Conservation (phyloP, 345 rosid species). For the Hibiscus mutabilis region DNA sequence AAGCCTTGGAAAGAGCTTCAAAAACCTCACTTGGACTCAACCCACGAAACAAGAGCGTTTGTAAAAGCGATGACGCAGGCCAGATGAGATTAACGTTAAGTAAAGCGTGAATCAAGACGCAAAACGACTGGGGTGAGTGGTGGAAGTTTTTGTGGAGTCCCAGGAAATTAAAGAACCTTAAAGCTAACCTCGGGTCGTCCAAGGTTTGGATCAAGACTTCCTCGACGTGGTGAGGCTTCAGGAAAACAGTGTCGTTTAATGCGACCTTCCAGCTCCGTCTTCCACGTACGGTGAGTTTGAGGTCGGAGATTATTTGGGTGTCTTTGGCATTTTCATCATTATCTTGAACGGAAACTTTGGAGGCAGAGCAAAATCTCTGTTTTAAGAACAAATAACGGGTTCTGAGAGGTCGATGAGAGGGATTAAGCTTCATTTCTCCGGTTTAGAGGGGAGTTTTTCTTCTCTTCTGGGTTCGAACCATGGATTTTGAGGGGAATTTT, state of each 20-base stretch:
- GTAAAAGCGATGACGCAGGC: slow-evolving; percentile 89
- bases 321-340: slow-evolving; percentile 38
- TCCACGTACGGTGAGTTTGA: slow-evolving; percentile 52
- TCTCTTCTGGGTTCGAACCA: background rate
- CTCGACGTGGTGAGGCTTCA: slow-evolving; percentile 61
- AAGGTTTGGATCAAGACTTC: slow-evolving; percentile 45
- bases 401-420: slow-evolving; percentile 18
- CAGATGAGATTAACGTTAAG: slow-evolving; percentile 48
- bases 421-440: slow-evolving; percentile 35
- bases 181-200: slow-evolving; percentile 67
- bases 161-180: slow-evolving; percentile 80
- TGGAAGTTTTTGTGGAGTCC: slow-evolving; percentile 67
- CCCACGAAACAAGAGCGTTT: slow-evolving; percentile 61
- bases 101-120: slow-evolving; percentile 66
- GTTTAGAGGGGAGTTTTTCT: background rate
- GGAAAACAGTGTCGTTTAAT: slow-evolving; percentile 36
- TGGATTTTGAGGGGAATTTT: background rate
- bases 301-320: slow-evolving; percentile 33
- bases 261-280: slow-evolving; percentile 66
- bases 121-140: slow-evolving; percentile 72
- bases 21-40: slow-evolving; percentile 55
- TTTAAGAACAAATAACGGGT: slow-evolving; percentile 14
- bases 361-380: slow-evolving; percentile 21
- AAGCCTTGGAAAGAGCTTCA: slow-evolving; percentile 36
- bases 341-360: slow-evolving; percentile 15